Conservation (phyloP, 2,329 filamentous ascomycete genomes). For the Chaetomium olivaceum region DNA sequence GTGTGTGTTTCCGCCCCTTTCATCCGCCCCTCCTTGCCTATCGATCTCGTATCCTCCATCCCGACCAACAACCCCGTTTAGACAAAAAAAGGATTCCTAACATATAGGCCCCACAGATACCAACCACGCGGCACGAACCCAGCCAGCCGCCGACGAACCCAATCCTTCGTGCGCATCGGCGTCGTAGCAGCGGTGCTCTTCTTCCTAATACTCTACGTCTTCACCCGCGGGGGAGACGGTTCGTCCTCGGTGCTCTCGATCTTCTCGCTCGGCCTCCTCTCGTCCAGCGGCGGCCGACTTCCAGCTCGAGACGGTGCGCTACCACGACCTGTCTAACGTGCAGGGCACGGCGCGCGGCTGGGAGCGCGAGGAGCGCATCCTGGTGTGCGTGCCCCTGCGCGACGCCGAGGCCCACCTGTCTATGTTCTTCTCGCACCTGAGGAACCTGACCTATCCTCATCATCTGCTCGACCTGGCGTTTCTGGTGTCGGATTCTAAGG, state of each 20-base stretch:
- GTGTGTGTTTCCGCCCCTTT: constrained; percentile 48
- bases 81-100: constrained; percentile 24
- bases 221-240: constrained; percentile 51
- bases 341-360: constrained; percentile 90
- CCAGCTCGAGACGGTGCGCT: constrained; percentile 90
- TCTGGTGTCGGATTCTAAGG: constrained; percentile 95
- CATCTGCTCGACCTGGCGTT: constrained; percentile 96
- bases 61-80: neutral
- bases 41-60: neutral
- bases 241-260: constrained; percentile 58
- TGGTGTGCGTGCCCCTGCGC: constrained; percentile 90
- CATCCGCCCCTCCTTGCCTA: neutral
- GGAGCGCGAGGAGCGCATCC: constrained; percentile 93
- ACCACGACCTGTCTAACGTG: constrained; percentile 92
- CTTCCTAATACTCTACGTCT: constrained; percentile 73
- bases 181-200: constrained; percentile 59
- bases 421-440: constrained; percentile 98
- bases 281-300: constrained; percentile 56
- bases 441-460: constrained; percentile 96
- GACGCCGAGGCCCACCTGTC: constrained; percentile 88
- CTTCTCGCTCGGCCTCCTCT: constrained; percentile 70
- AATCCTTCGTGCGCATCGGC: constrained; percentile 68
- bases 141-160: constrained; percentile 70
- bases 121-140: constrained; percentile 77
- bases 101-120: constrained; percentile 58